These are phyloP conservation scores for Chloromonas sp. DNA, from an alignment of 163 green algal genomes.

Conservation along the genomic window DNA sequence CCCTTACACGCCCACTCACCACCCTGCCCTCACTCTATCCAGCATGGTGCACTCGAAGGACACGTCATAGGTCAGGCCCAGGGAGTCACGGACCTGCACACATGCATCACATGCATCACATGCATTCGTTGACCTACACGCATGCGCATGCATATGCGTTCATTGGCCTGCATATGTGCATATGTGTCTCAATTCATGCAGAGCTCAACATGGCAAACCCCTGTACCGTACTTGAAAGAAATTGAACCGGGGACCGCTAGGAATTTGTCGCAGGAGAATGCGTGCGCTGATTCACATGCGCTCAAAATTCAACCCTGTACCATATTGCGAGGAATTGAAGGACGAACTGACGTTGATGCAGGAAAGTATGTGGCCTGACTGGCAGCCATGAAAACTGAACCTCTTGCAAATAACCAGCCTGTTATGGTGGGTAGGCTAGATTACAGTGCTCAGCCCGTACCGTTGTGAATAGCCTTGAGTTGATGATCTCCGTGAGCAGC, in stretches of 20 bases:
- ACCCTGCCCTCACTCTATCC: conserved; percentile 35
- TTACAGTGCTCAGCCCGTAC: conserved; percentile 34
- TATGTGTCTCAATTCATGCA: neutral
- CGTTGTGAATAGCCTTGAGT: conserved; percentile 96
- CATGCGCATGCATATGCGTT: neutral
- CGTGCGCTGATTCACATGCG: no score
- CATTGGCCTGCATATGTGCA: neutral
- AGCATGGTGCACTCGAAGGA: conserved; percentile 87
- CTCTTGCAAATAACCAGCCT: no score
- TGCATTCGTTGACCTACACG: no score
- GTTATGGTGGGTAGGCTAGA: no score
- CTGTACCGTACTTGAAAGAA: neutral
- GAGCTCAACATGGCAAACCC: neutral
- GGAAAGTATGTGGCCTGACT: no score
- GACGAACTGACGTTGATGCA: no score
- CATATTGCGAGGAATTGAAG: no score
- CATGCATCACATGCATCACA: no score
- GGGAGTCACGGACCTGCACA: conserved; percentile 69
- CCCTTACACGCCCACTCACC: conserved; percentile 5
- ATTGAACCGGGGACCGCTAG: no score
- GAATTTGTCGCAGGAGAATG: no score
- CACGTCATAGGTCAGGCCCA: conserved; percentile 97
- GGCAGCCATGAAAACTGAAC: no score
- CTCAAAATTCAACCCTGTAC: no score
- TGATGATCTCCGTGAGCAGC: conserved; percentile 71